These are phyloP conservation scores for Fusarium nodosum DNA, from an alignment of 2,329 filamentous ascomycete genomes.

Conservation along the genomic window DNA sequence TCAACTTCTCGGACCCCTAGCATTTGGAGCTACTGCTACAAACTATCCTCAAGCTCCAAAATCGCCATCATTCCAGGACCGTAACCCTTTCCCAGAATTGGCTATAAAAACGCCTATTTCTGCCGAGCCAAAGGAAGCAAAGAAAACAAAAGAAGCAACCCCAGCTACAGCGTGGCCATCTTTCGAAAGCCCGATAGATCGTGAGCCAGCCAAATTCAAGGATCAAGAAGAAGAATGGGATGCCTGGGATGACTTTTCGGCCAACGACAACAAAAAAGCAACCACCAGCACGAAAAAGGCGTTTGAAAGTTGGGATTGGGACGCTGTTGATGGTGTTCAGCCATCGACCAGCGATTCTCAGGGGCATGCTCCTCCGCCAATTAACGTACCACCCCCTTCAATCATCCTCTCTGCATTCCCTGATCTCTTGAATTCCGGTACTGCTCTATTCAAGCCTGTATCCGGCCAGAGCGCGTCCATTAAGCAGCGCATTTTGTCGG, in stretches of 20 bases:
- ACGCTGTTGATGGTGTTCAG: conserved; percentile 56
- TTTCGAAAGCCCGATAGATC: conserved; percentile 44
- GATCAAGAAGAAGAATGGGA: conserved; percentile 63
- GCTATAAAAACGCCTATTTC: conserved; percentile 60
- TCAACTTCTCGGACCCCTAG: conserved; percentile 52
- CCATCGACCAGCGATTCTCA: conserved; percentile 37
- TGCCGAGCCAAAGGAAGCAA: conserved; percentile 53
- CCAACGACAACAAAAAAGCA: conserved; percentile 35
- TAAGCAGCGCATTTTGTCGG: conserved; percentile 73
- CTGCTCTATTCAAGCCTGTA: conserved; percentile 75
- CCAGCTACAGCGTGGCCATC: conserved; percentile 64
- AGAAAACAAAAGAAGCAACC: conserved; percentile 55
- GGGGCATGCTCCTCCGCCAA: conserved; percentile 72
- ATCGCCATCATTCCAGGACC: conserved; percentile 66
- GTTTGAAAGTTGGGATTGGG: conserved; percentile 65
- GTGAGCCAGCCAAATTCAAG: conserved; percentile 24
- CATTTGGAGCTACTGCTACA: conserved; percentile 49
- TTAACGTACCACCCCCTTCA: conserved; percentile 90
- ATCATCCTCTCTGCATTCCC: conserved; percentile 84
- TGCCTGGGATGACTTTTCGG: conserved; percentile 63
- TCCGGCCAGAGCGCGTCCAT: conserved; percentile 69
- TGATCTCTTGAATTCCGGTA: conserved; percentile 75
- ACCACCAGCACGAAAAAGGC: conserved; percentile 32
- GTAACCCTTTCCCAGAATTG: conserved; percentile 66
- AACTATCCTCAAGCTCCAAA: conserved; percentile 63